These are phyloP conservation scores for Hymenoscyphus repandus DNA, from an alignment of 2,329 filamentous ascomycete genomes.

Conservation along the genomic window DNA sequence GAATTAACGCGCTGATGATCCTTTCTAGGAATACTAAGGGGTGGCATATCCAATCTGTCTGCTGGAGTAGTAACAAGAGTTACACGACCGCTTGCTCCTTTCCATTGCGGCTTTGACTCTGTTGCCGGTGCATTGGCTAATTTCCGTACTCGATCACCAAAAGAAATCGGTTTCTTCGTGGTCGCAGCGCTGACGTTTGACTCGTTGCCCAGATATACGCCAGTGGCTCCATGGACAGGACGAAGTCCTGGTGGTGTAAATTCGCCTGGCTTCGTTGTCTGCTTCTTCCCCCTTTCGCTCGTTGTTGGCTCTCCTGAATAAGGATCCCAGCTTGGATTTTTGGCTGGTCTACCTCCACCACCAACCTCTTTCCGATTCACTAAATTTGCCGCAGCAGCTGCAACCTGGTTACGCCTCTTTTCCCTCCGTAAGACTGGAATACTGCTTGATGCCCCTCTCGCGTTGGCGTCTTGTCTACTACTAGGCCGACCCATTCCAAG, in stretches of 20 bases:
- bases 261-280: slow-evolving; percentile 51
- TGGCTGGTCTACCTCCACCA: slow-evolving; percentile 20
- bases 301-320: slow-evolving; percentile 61
- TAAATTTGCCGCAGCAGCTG: slow-evolving; percentile 22
- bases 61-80: slow-evolving; percentile 58
- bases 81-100: slow-evolving; percentile 65
- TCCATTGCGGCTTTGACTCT: slow-evolving; percentile 56
- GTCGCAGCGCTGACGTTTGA: slow-evolving; percentile 24
- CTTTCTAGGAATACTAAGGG: slow-evolving; percentile 51
- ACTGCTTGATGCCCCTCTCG: slow-evolving; percentile 22
- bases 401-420: slow-evolving; percentile 27
- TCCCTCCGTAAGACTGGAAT: slow-evolving; percentile 31
- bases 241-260: slow-evolving; percentile 32
- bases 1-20: slow-evolving; percentile 36
- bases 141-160: slow-evolving; percentile 43
- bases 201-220: slow-evolving; percentile 18
- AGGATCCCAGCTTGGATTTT: slow-evolving; percentile 56
- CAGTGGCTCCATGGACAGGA: slow-evolving; percentile 15
- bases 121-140: slow-evolving; percentile 31
- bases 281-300: slow-evolving; percentile 48
- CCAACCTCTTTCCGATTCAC: slow-evolving; percentile 22
- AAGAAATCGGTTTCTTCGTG: slow-evolving; percentile 32
- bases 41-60: slow-evolving; percentile 51
- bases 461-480: slow-evolving; percentile 9
- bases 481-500: slow-evolving; percentile 13